These are phyloP conservation scores for Xylariaceae sp. DNA, from an alignment of 2,329 filamentous ascomycete genomes.

Conservation along the genomic window DNA sequence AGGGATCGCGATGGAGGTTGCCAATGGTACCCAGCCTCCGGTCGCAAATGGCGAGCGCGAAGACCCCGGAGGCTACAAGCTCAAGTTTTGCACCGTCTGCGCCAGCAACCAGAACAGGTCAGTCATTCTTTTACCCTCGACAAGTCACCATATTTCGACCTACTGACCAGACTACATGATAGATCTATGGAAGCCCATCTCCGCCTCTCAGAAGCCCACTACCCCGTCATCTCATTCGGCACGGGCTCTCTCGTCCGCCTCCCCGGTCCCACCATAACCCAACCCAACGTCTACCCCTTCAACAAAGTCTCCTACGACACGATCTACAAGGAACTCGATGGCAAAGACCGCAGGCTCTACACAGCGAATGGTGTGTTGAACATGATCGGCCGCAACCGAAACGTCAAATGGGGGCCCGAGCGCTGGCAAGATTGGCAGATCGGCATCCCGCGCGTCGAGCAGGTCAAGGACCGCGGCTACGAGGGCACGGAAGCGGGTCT, in stretches of 20 bases:
- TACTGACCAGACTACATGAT: too few species aligned
- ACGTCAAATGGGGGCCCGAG: slow-evolving; percentile 92
- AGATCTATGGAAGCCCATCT: slow-evolving; percentile 99
- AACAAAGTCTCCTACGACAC: slow-evolving; percentile 93
- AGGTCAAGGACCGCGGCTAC: slow-evolving; percentile 71
- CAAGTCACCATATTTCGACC: too few species aligned
- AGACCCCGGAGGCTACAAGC: slow-evolving; percentile 66
- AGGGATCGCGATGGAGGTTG: slow-evolving; percentile 33
- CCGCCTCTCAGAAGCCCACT: slow-evolving; percentile 77
- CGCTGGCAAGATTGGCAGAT: slow-evolving; percentile 97
- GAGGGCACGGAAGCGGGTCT: slow-evolving; percentile 81
- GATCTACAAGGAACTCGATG: slow-evolving; percentile 87
- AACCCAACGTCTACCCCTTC: slow-evolving; percentile 97
- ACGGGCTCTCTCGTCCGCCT: slow-evolving; percentile 92
- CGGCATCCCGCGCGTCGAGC: slow-evolving; percentile 75
- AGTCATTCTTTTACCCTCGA: too few species aligned
- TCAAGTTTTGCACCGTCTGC: slow-evolving; percentile 98
- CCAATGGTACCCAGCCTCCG: slow-evolving; percentile 36
- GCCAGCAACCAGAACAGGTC: slow-evolving; percentile 97
- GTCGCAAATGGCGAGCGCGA: slow-evolving; percentile 44
- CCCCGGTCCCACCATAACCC: slow-evolving; percentile 82
- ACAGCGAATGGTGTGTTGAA: slow-evolving; percentile 88
- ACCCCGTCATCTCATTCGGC: slow-evolving; percentile 97
- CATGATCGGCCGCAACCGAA: slow-evolving; percentile 90
- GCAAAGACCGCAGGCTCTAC: slow-evolving; percentile 85